Percentiles rank a stretch among this genome's conserved stretches.
These are phyloP conservation scores for Vitis amurensis DNA, from an alignment of 164 flowering plant genomes.

Conservation along the genomic window DNA sequence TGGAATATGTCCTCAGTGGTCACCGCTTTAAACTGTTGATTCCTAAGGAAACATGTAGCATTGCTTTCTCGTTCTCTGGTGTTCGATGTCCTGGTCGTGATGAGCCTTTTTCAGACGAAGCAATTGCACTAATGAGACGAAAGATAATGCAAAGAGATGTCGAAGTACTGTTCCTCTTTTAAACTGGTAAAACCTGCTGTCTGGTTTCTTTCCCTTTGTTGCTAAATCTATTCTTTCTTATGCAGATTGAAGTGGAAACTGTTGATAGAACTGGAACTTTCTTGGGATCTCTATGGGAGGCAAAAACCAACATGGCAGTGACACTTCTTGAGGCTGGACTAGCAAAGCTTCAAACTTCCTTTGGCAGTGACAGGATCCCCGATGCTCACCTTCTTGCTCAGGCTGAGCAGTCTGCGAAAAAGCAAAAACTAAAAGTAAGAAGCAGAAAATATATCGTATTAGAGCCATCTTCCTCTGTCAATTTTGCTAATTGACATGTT, in stretches of 20 bases:
- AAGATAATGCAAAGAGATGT: constrained; percentile 98
- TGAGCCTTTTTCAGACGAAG: constrained; percentile 92
- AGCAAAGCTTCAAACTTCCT: constrained; percentile 77
- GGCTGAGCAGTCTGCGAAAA: constrained; percentile 88
- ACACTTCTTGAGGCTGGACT: constrained; percentile 87
- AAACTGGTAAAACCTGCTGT: not conserved
- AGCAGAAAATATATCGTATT: not conserved
- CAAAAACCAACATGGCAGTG: constrained; percentile 65
- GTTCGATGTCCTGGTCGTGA: constrained; percentile 96
- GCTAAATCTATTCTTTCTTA: not conserved
- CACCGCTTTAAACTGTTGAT: constrained; percentile 89
- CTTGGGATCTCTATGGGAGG: constrained; percentile 95
- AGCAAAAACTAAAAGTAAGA: constrained; percentile 72
- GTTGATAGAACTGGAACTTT: constrained; percentile 96
- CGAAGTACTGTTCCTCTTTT: constrained; percentile 55
- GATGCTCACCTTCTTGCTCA: constrained; percentile 76
- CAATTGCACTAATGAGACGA: constrained; percentile 92
- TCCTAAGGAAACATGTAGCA: constrained; percentile 96
- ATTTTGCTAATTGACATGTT: constrained; percentile 3
- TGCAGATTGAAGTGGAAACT: constrained; percentile 93
- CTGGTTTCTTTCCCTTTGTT: not conserved
- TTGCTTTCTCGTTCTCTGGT: constrained; percentile 94
- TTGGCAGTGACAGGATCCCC: constrained; percentile 77
- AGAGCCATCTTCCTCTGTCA: not conserved
- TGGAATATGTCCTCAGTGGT: constrained; percentile 97